Evolutionary conservation across 2,329 filamentous ascomycete genomes (phyloP).

Genomic region (Spiromastix sp.): DNA sequence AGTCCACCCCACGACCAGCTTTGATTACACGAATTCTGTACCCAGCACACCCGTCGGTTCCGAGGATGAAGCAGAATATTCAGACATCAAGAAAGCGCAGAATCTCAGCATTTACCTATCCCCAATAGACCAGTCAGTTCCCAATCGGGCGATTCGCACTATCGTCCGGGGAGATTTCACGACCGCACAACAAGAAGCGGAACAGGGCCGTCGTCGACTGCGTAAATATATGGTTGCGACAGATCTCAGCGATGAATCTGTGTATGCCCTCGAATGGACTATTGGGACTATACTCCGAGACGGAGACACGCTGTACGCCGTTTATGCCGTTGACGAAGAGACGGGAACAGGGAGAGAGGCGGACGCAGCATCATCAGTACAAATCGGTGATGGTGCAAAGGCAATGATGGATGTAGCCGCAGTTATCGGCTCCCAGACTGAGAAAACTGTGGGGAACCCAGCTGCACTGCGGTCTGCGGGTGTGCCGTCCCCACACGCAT

Average conservation of each 20-base stretch:
- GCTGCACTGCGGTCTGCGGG: background rate
- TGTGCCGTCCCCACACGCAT: slow-evolving; percentile 10
- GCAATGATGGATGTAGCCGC: slow-evolving; percentile 66
- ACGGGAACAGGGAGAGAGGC: slow-evolving; percentile 32
- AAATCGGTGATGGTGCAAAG: slow-evolving; percentile 61
- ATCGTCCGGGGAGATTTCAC: slow-evolving; percentile 81
- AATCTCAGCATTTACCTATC: slow-evolving; percentile 73
- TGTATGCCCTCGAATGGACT: slow-evolving; percentile 93
- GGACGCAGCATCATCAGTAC: slow-evolving; percentile 31
- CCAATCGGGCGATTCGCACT: slow-evolving; percentile 75
- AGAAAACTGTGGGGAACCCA: slow-evolving; percentile 40
- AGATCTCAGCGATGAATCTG: slow-evolving; percentile 86
- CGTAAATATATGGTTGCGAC: slow-evolving; percentile 94
- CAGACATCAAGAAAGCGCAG: slow-evolving; percentile 80
- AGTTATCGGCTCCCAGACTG: slow-evolving; percentile 51
- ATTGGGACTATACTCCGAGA: slow-evolving; percentile 90
- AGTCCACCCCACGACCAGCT: slow-evolving; percentile 76
- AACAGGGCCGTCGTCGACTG: slow-evolving; percentile 66
- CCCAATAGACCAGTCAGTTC: slow-evolving; percentile 59
- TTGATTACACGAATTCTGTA: slow-evolving; percentile 57
- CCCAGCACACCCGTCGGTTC: slow-evolving; percentile 59
- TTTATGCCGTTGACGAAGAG: slow-evolving; percentile 91
- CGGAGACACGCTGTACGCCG: slow-evolving; percentile 84
- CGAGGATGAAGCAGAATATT: slow-evolving; percentile 74
- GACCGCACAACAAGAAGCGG: slow-evolving; percentile 64